Evolutionary conservation across 2,329 filamentous ascomycete genomes (phyloP), one percentile per base, ranked within the genome.

Genomic region (Endoconidiophora polonica): DNA sequence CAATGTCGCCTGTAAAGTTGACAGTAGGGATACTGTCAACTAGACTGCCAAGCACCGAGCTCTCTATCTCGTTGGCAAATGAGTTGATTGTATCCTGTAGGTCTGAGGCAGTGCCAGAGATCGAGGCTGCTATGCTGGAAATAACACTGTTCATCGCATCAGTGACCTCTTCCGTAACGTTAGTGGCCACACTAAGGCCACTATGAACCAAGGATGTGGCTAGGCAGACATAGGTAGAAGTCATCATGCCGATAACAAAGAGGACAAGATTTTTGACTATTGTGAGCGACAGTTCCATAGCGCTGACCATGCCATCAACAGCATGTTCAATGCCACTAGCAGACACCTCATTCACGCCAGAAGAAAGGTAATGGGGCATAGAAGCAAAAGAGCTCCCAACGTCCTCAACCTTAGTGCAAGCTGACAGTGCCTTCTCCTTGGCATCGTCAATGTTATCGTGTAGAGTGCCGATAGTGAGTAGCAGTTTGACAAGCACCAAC

Each of bases 341-440:
- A 5, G 86, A 83, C 57, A 96, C 68, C 53, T 86, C 76, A 66
- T 98, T 98, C 61, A 95, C 81, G 49, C 91, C 91, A 47, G 75
- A 70, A 2, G 88, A 84, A 62, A 96, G 80, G 66, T 94, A 96
- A 65, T 95, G 83, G 52, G 91, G 91, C 87, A 96, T 94, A 37
- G 91, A 96, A 38, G 90, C 91, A 86, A 98, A 90, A 54, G 86
- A 76, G 62, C 87, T 95, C 55, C 90, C 91, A 57, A 94, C 77
- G 57, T 86, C 86, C 68, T 98, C 90, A 44, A 96, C 90, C 62
- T 84, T 83, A 52, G 81, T 86, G 65, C 91, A 98, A 56, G 90
- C 87, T 48, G 85, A 82, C 48, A 94, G 74, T 22, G 91, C 90
- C 69, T 94, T 80, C 50, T 69, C 65, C 63, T 86, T 82, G 44